Base-by-base conservation (phyloP, 1,139 yeast species). In the Spencermartinsiella ligniputridi region DNA sequence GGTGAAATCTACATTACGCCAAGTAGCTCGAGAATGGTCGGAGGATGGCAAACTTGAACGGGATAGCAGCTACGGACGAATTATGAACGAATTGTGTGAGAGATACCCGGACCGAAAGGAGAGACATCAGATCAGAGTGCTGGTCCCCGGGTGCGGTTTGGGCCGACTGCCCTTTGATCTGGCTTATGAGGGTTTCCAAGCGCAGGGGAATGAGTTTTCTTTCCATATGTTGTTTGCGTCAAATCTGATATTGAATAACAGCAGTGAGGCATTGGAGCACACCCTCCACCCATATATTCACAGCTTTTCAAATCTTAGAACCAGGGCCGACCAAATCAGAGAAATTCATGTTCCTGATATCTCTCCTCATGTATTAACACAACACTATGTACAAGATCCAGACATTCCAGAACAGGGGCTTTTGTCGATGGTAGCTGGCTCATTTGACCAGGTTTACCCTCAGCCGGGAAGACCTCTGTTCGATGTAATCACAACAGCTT, bases 151-250 rank as follows among this genome's bases (percentile, higher is more conserved):
- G 0, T 80, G 88, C 50, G 96, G 96, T 0, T 68, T 86, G 16
- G 96, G 94, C 0, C 63, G 96, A 44, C 62, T 87, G 48, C 84
- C 87, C n/a, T 73, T 77, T 45, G 96, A 88, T 41, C 66, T 86
- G 42, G 87, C 86, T 1, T 63, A 61, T 24, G 56, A 71, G 44
- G 95, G 96, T 1, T 86, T 81, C 60, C 66, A 74, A 63, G 78
- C 84, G n/a, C 89, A 85, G 53, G 96, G 96, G 0, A 88, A 87
- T 61, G 96, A 89, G 59, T 77, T 82, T 55, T 81, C 92, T 18
- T 83, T 81, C 56, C 94, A 83, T 57, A 87, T 88, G 95, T 67
- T 87, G 3, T 64, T 84, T 17, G 72, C 81, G 8, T 83, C 94
- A 11, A 78, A 77, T 53, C 81, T 71, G 51, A 63, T 88, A 6